Evolutionary conservation across 1,139 yeast species (phyloP).

Genomic region (Geotrichum aggregatum): DNA sequence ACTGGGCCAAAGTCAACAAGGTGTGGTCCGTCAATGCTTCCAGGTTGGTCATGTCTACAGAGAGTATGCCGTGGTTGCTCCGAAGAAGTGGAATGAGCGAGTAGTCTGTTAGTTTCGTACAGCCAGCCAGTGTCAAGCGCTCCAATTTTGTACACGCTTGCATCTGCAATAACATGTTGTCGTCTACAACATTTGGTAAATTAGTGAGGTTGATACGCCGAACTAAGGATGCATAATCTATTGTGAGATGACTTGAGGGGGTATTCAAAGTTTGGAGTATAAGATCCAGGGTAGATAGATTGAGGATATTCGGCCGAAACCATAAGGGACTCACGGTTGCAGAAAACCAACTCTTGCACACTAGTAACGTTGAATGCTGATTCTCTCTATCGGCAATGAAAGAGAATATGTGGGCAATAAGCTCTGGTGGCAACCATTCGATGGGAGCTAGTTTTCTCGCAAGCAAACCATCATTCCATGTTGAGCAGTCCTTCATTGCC

Average conservation of each 20-base stretch:
- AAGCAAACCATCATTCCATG: neutral
- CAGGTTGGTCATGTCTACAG: slow-evolving; percentile 90
- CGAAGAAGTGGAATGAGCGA: slow-evolving; percentile 60
- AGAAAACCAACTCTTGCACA: slow-evolving; percentile 79
- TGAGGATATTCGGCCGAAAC: slow-evolving; percentile 66
- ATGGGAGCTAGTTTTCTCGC: slow-evolving; percentile 5
- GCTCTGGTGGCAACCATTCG: slow-evolving; percentile 68
- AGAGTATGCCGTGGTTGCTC: slow-evolving; percentile 68
- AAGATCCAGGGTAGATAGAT: slow-evolving; percentile 16
- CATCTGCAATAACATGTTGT: slow-evolving; percentile 46
- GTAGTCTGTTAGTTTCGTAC: slow-evolving; percentile 58
- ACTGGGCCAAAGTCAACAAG: slow-evolving; percentile 61
- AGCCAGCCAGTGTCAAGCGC: slow-evolving; percentile 78
- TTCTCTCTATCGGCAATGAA: slow-evolving; percentile 61
- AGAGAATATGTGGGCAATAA: slow-evolving; percentile 65
- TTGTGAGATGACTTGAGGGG: slow-evolving; percentile 48
- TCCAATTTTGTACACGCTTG: slow-evolving; percentile 65
- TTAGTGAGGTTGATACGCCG: slow-evolving; percentile 77
- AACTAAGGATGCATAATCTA: slow-evolving; percentile 64
- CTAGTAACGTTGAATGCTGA: slow-evolving; percentile 63
- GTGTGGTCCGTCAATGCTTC: slow-evolving; percentile 63
- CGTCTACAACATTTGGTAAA: slow-evolving; percentile 64
- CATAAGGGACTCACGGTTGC: slow-evolving; percentile 77
- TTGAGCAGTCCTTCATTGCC: neutral
- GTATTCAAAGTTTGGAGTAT: slow-evolving; percentile 39